A percentile compares a stretch with the other conserved stretches of the same genome.
phyloP scores from a whole-genome alignment of 2,329 filamentous ascomycete genomes.

The Aspergillus phoenicis region DNA sequence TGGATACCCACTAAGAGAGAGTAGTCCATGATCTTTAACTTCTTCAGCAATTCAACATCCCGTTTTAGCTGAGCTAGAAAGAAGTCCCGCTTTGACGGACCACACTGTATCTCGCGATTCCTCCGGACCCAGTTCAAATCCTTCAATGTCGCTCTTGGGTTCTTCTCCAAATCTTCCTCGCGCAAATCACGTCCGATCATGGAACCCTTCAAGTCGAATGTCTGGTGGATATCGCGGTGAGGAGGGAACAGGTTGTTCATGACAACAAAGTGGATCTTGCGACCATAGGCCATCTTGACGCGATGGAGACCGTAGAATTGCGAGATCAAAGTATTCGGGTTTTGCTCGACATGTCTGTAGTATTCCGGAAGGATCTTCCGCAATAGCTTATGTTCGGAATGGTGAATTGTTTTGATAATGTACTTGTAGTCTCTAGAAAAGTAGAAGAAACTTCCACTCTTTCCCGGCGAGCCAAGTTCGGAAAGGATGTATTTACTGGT shows the following conservation, averaged over 20 bases:
- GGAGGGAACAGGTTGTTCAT: conserved; percentile 99
- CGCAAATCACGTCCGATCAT: conserved; percentile 89
- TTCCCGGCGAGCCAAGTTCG: conserved; percentile 93
- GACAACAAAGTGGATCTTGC: conserved; percentile 98
- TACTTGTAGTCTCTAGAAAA: conserved; percentile 99
- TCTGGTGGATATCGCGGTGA: conserved; percentile 94
- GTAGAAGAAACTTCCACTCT: conserved; percentile 99
- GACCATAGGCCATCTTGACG: conserved; percentile 96
- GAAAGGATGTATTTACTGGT: conserved; percentile 99
- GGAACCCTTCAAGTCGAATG: conserved; percentile 95
- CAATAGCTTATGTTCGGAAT: conserved; percentile 67
- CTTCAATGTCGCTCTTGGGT: conserved; percentile 90
- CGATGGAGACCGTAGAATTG: conserved; percentile 97
- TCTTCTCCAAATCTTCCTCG: conserved; percentile 83
- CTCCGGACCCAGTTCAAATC: conserved; percentile 95
- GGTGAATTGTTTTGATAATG: conserved; percentile 99
- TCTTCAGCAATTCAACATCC: conserved; percentile 84
- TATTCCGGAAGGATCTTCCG: conserved; percentile 72
- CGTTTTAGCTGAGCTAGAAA: conserved; percentile 87
- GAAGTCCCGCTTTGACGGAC: conserved; percentile 80
- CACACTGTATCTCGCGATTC: conserved; percentile 82
- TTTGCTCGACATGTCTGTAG: conserved; percentile 86
- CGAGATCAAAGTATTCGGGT: conserved; percentile 94
- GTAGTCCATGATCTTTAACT: conserved; percentile 97
- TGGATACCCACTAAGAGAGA: conserved; percentile 94